Evolutionary conservation across 2,329 filamentous ascomycete species (phyloP), one percentile per base, ranked within the genome.

Genomic region (Cucurbitaria berberidis): DNA sequence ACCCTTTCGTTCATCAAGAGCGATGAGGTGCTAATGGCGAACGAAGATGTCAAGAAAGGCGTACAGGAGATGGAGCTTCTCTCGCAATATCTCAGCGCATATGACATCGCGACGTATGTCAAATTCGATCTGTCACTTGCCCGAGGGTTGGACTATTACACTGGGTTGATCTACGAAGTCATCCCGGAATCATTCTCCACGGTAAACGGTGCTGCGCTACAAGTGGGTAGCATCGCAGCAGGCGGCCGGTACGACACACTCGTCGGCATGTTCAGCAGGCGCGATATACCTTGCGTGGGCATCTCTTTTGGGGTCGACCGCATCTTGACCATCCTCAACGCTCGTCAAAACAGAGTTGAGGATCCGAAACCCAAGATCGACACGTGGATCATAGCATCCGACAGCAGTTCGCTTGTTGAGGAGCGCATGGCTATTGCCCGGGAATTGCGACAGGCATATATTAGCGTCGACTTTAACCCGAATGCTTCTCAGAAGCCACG

Each of bases 221-320:
- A 24, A 5, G 21, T 55, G 9, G 29, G 59, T 82, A 40, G 74
- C 73, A 35, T 15, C 90, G 90, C 70, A 89, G 91, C 43, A 86
- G 19, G 44, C 18, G 48, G 51, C 13, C 40, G 91, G 56, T 96
- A 96, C 74, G 91, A 96, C 75, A 89, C 93, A 68, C 83, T 96
- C 6, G 91, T 96, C 13, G 88, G 89, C 76, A 96, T 95, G 89
- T 96, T 95, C 80, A 86, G 84, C 46, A 87, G 86, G 63, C 91
- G 91, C 77, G 86, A 91, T 72, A 89, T 96, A 43, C 91, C 89
- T n/a, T 92, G 89, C 62, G 88, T 92, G 6, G 89, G 89, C 59
- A 88, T 95, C 62, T 96, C 91, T 1, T 96, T 96, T 71, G 91
- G 92, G 51, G 89, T 96, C 40, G 91, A 96, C 75, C 86, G 91